Percentiles rank a stretch among this genome's conserved stretches.
Evolutionary conservation across 176 grass and related monocot genomes (phyloP).

Genomic region (Oryza australiensis): DNA sequence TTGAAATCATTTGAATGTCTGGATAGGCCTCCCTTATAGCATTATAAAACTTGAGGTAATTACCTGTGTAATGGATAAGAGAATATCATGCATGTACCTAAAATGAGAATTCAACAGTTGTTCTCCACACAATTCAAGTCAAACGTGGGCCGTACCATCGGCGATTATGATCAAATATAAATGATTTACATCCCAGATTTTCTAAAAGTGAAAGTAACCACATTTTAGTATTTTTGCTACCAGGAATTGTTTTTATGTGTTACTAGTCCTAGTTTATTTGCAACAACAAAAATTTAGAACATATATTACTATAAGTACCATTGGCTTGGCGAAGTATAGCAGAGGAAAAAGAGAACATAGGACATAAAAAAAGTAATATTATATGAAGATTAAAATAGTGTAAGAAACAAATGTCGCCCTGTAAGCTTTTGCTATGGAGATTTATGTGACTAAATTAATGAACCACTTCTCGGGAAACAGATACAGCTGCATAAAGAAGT

Average conservation of each 20-base stretch:
- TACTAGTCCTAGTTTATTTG: neutral
- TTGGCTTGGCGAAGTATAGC: neutral
- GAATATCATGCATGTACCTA: conserved; percentile 18
- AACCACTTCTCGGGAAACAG: neutral
- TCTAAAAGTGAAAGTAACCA: neutral
- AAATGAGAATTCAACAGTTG: neutral
- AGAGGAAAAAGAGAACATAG: neutral
- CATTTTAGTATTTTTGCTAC: neutral
- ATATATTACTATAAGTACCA: neutral
- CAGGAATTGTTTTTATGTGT: neutral
- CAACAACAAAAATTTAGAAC: neutral
- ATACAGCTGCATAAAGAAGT: neutral
- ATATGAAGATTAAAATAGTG: neutral
- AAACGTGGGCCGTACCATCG: neutral
- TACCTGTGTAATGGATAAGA: conserved; percentile 43
- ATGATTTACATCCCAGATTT: neutral
- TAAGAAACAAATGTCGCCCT: neutral
- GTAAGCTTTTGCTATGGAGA: neutral
- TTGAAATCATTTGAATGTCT: conserved; percentile 81
- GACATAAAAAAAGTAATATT: neutral
- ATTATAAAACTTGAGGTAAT: conserved; percentile 73
- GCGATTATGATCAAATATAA: neutral
- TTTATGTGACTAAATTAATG: neutral
- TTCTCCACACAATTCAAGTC: neutral
- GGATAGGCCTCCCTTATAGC: conserved; percentile 70